phyloP scores from a whole-genome alignment of 306 rosid genomes.

The Ammopiptanthus mongolicus region DNA sequence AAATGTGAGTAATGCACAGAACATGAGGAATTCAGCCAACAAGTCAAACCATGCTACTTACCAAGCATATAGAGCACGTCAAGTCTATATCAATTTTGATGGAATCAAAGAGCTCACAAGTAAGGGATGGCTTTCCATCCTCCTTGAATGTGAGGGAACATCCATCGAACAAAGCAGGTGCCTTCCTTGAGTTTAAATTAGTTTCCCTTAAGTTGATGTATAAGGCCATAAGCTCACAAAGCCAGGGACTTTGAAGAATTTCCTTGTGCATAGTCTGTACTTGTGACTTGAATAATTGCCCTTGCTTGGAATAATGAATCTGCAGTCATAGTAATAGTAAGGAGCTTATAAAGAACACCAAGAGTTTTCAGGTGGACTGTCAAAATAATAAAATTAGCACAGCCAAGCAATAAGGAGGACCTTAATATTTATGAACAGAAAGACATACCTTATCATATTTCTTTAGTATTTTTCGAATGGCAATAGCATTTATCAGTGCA shows the following conservation, averaged over 20 bases:
- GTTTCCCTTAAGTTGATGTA: slow-evolving; percentile 68
- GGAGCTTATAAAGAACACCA: not conserved
- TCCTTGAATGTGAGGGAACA: slow-evolving; percentile 55
- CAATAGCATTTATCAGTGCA: slow-evolving; percentile 77
- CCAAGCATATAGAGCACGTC: slow-evolving; percentile 94
- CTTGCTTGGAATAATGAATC: slow-evolving; percentile 97
- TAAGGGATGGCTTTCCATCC: slow-evolving; percentile 76
- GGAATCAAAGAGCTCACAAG: slow-evolving; percentile 69
- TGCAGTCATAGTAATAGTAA: slow-evolving; percentile 21
- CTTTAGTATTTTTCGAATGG: slow-evolving; percentile 77
- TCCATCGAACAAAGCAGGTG: slow-evolving; percentile 48
- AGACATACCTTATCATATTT: slow-evolving; percentile 80
- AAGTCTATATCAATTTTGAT: slow-evolving; percentile 68
- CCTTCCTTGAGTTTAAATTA: slow-evolving; percentile 25
- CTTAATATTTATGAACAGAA: not conserved
- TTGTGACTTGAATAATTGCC: slow-evolving; percentile 80
- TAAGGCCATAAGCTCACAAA: slow-evolving; percentile 84
- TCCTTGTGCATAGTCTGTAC: slow-evolving; percentile 80
- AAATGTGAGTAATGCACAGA: not conserved
- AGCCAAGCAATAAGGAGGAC: not conserved
- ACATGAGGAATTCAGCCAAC: not conserved
- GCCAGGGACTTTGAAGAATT: slow-evolving; percentile 96
- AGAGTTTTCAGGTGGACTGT: not conserved
- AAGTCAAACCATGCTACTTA: slow-evolving; percentile 29
- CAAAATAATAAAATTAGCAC: not conserved